These are phyloP conservation scores for Phytophthora pinifolia DNA, from an alignment of 352 stramenopile species.

Conservation along the genomic window DNA sequence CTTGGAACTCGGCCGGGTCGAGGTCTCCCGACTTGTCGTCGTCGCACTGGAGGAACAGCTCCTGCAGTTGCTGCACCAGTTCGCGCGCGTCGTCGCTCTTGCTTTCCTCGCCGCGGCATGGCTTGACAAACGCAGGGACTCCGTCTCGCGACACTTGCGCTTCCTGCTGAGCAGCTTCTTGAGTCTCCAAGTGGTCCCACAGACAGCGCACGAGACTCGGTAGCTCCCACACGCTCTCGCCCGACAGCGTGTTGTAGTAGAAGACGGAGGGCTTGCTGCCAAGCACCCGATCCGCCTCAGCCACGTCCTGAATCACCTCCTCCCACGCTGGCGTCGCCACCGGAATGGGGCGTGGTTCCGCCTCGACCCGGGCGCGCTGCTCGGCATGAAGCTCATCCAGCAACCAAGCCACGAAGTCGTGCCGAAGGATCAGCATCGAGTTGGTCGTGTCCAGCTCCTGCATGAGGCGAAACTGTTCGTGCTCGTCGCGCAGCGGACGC, in stretches of 20 bases:
- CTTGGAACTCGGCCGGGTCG: conserved; percentile 53
- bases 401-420: conserved; percentile 59
- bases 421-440: conserved; percentile 52
- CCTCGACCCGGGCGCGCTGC: conserved; percentile 19
- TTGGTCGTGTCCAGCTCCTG: conserved; percentile 59
- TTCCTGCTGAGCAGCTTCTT: conserved; percentile 25
- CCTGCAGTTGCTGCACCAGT: conserved; percentile 45
- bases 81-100: conserved; percentile 21
- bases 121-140: conserved; percentile 14
- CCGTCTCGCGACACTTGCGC: conserved; percentile 13
- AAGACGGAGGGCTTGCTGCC: conserved; percentile 27
- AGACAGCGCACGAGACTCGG: conserved; percentile 40
- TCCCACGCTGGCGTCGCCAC: conserved; percentile 48
- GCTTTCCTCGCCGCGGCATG: conserved; percentile 5
- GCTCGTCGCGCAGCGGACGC: conserved; percentile 40
- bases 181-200: conserved; percentile 26
- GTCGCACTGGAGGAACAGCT: conserved; percentile 58
- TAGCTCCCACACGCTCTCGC: conserved; percentile 55
- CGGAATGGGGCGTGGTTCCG: conserved; percentile 14
- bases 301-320: conserved; percentile 33
- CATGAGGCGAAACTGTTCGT: conserved; percentile 50
- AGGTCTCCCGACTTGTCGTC: conserved; percentile 54
- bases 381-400: conserved; percentile 35
- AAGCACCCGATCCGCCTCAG: conserved; percentile 18
- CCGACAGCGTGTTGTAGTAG: conserved; percentile 55